phyloP scores from a whole-genome alignment of 805 yeast species.

The Hermanozyma aechmeae region DNA sequence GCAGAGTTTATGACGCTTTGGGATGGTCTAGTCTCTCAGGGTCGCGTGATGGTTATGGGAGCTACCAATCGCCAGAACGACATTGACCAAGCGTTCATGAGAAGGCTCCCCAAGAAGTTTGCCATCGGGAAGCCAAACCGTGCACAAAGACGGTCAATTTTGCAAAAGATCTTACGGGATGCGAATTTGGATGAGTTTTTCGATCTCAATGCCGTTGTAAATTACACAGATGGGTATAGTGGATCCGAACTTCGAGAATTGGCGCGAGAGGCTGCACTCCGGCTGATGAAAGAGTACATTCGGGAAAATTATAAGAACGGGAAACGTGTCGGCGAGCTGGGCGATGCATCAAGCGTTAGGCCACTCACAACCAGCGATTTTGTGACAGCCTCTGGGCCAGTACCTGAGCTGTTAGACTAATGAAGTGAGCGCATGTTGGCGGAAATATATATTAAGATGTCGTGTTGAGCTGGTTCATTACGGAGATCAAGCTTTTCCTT shows the following conservation, averaged over 20 bases:
- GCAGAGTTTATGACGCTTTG: conserved; percentile 97
- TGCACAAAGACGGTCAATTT: conserved; percentile 60
- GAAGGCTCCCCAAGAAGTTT: conserved; percentile 89
- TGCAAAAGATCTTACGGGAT: conserved; percentile 57
- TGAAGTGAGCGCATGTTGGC: too few species aligned
- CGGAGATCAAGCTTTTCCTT: too few species aligned
- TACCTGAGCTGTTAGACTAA: conserved; percentile 8
- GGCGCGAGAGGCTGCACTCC: conserved; percentile 89
- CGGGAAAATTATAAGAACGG: conserved; percentile 42
- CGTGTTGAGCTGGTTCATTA: too few species aligned
- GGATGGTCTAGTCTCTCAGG: conserved; percentile 82
- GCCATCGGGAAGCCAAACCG: conserved; percentile 65
- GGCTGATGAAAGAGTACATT: conserved; percentile 81
- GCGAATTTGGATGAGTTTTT: conserved; percentile 54
- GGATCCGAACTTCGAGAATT: conserved; percentile 90
- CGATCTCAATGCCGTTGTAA: conserved; percentile 51
- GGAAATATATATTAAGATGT: too few species aligned
- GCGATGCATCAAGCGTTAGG: conserved; percentile 39
- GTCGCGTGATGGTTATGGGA: conserved; percentile 80
- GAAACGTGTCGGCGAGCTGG: conserved; percentile 10
- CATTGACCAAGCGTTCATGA: conserved; percentile 83
- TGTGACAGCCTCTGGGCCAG: conserved; percentile 19
- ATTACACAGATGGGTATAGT: conserved; percentile 57
- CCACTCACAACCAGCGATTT: conserved; percentile 63
- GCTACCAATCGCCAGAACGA: conserved; percentile 92